Base-by-base conservation (phyloP, 2,329 filamentous ascomycete genomes). In the Neoscytalidium dimidiatum region DNA sequence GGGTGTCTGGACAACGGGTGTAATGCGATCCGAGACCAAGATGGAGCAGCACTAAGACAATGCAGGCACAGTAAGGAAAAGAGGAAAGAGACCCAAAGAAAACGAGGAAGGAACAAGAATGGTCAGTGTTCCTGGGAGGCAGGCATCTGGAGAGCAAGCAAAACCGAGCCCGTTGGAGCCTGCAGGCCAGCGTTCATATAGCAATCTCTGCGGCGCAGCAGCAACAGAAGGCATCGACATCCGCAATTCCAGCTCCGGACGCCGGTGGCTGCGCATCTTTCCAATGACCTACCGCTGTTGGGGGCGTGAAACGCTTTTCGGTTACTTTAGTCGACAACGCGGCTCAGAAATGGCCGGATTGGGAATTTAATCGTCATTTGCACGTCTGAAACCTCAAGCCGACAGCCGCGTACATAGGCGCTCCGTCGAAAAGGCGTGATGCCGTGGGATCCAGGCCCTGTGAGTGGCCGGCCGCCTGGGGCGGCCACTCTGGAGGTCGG, bases 321-420 rank as follows among this genome's bases (percentile, higher is more conserved):
- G 75, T 77, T 76, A 76, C 73, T 74, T 69, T 76, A 77, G 74
- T 76, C 76, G 76, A 75, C 75, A 71, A 71, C 73, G 71, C 67
- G 72, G 71, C 68, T 70, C 62, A 69, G 61, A 64, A 68, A 65
- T 67, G 64, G 70, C 73, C 64, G 67, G 72, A 71, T 56, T 66
- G 67, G 68, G 68, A 64, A 57, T 57, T 57, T 64, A 57, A 57
- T 48, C 51, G 62, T 33, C 62, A 49, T 58, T 51, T 51, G 29
- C 13, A 26, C 65, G 67, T 67, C 68, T 73, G 70, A 72, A 73
- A 75, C 73, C 69, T 71, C 69, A 71, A 69, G 67, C 70, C 72
- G 70, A 72, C 67, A 72, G 68, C 71, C 69, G 68, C 72, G 69
- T 68, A 64, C 65, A 68, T 70, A 72, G 69, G 70, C 71, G 71